Percentiles rank a stretch among this genome's conserved stretches.
phyloP scores from a whole-genome alignment of 164 flowering plant genomes.

The Vitis riparia region DNA sequence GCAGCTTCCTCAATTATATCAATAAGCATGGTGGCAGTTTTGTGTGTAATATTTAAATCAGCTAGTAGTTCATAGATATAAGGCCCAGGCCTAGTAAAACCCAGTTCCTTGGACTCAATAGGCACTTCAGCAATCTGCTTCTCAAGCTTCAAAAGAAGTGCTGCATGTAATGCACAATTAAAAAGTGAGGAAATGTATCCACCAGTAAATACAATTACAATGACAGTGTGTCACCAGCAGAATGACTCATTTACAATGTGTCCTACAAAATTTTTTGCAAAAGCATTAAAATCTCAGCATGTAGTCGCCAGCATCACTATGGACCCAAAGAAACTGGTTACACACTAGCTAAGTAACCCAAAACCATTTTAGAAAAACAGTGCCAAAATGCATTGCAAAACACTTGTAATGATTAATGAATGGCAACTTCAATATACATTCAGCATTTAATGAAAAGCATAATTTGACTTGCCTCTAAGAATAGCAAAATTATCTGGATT shows the following conservation, averaged over 20 bases:
- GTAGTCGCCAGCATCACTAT: too few species aligned
- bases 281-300: too few species aligned
- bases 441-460: neutral
- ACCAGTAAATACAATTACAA: neutral
- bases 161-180: conserved; percentile 39
- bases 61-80: conserved; percentile 83
- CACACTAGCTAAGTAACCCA: too few species aligned
- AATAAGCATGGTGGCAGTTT: conserved; percentile 65
- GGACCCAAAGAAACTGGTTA: too few species aligned
- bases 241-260: too few species aligned
- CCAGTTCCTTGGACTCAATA: conserved; percentile 76
- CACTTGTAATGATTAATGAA: neutral
- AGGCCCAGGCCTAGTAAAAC: conserved; percentile 92
- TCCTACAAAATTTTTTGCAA: too few species aligned
- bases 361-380: too few species aligned
- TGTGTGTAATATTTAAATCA: conserved; percentile 71
- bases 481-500: conserved; percentile 86
- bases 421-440: neutral
- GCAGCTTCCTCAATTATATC: conserved; percentile 68
- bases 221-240: too few species aligned
- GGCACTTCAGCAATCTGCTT: conserved; percentile 78
- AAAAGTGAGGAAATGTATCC: neutral
- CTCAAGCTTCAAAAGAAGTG: conserved; percentile 90
- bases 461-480: conserved; percentile 62
- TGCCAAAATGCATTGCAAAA: neutral